Evolutionary conservation across 768 basidiomycete genomes (phyloP).

Genomic region (Pleurotus tuoliensis): DNA sequence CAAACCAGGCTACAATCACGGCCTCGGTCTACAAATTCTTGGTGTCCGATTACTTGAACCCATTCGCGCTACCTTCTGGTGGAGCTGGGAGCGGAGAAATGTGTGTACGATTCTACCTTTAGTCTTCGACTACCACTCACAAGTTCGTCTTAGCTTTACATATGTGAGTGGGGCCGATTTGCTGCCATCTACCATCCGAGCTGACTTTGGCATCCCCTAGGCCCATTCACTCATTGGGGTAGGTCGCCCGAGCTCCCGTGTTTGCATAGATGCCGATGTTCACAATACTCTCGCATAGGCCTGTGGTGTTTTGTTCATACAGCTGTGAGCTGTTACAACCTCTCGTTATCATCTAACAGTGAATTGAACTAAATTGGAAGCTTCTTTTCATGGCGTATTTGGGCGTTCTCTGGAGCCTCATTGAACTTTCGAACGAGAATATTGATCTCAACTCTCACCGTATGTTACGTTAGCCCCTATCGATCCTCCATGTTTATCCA

Average conservation of each 20-base stretch:
- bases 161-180: background rate
- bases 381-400: conserved; percentile 6
- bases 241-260: background rate
- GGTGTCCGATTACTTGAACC: background rate
- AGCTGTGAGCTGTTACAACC: no score
- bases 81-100: conserved; percentile 1
- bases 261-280: no score
- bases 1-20: background rate
- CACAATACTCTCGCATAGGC: no score
- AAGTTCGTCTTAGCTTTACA: background rate
- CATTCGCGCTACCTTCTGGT: conserved; percentile 1
- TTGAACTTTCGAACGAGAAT: background rate
- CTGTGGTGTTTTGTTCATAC: no score
- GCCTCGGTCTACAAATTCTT: conserved; percentile 1
- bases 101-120: background rate
- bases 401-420: conserved; percentile 3
- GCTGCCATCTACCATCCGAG: no score
- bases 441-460: background rate
- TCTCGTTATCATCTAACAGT: no score
- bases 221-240: conserved; percentile 3
- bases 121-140: no score
- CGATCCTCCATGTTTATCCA: background rate
- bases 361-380: background rate
- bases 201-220: background rate
- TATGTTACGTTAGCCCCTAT: background rate